Base-by-base conservation (phyloP, 306 rosid species). In the Dalbergia cochinchinensis region DNA sequence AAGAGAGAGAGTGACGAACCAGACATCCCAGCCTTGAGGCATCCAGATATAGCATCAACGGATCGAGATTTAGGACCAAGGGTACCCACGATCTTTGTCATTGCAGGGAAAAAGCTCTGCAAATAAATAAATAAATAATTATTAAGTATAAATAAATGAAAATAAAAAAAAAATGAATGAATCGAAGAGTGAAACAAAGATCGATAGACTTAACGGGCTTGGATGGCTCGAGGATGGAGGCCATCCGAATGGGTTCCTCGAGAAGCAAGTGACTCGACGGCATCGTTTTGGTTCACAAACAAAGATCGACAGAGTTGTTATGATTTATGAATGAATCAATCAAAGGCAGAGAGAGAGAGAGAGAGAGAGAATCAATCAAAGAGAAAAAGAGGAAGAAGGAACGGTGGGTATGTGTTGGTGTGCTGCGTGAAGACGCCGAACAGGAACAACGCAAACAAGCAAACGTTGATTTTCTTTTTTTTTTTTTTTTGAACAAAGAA, bases 11-110 rank as follows among this genome's bases (percentile, higher is more conserved):
- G 31, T 34, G 26, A 44, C 72, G 35, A 80, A 96, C 99, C 99
- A 14, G 99, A 96, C 99, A 96, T 96, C 76, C 99, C 99, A 85
- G 98, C 97, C 47, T 85, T 86, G 69, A 96, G 96, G 70, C 99
- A 96, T 3, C 83, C 84, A 71, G 97, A 92, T 73, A 96, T 96
- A 59, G 65, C 83, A 60, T 93, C 94, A 61, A 81, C 83, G 10
- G 98, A 88, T 88, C 94, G 91, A 77, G 99, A 96, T 78, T 90
- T 91, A 0, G 99, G 96, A 6, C 99, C 99, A 7, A 96, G 86
- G 15, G 99, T 96, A 14, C 99, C 99, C 50, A 96, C 99, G 80
- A 96, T 96, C 89, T 93, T 96, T 15, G 60, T 54, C 60, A 54
- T 54, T n/a, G 60, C 60, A 54, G 60, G 22, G 22, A 54, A 54